Base-by-base conservation (phyloP, 2,329 filamentous ascomycete species). In the Epichloe scottii region DNA sequence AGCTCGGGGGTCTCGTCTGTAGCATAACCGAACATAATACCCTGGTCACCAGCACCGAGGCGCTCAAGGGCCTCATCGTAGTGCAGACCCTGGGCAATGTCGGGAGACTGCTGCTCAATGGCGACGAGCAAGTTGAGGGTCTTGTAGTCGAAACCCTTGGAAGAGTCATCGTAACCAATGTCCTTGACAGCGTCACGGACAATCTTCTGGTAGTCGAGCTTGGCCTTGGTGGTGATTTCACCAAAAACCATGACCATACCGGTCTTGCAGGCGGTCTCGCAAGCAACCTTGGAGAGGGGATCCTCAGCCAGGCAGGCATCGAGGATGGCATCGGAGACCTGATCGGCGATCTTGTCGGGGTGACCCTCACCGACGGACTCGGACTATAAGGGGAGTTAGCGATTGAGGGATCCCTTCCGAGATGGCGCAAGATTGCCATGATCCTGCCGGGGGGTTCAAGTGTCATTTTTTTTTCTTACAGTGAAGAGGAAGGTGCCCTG, bases 11-110 rank as follows among this genome's bases (percentile, higher is more conserved):
- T 97, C 82, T 98, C 93, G 67, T 98, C 93, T 65, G 93, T 95
- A 71, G 93, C 93, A 81, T 98, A 98, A 65, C 93, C 93, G 74
- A 98, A 98, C 93, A 98, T 98, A 80, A 98, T 96, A 79, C 93
- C 93, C 80, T 98, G 93, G 75, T 98, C 93, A 85, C 93, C 93
- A 57, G 93, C 93, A 73, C 93, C 93, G 59, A 98, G 85, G 76
- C 95, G 85, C 83, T 98, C 93, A 47, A 98, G 85, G 61, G 89
- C 89, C 78, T 96, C 81, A 60, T 98, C 93, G 72, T 95, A 95
- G 80, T 97, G 89, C 52, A 98, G 88, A 80, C 93, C 93, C 77
- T 97, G 93, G 62, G 93, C 93, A 67, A 98, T 98, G 73, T 98
- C 93, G 66, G 91, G 87, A 55, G 91, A 97, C 77, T 98, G 93